phyloP scores from a whole-genome alignment of 345 rosid genomes.

The Moricandia arvensis region DNA sequence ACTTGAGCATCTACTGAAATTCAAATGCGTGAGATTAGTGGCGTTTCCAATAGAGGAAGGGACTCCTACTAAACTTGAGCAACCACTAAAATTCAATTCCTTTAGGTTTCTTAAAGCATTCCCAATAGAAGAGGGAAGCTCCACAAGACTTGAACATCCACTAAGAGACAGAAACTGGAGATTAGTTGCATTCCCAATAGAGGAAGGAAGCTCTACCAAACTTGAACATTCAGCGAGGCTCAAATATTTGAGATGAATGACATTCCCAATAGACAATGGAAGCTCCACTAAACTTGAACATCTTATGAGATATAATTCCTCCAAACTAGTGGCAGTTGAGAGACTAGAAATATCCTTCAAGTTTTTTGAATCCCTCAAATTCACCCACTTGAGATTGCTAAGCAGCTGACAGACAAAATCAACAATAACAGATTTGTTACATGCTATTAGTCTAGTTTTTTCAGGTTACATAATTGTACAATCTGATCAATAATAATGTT shows the following conservation, averaged over 20 bases:
- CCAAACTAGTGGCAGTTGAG: neutral
- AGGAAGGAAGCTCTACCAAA: neutral
- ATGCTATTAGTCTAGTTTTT: neutral
- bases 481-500: neutral
- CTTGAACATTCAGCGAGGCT: neutral
- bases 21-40: neutral
- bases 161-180: neutral
- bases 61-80: neutral
- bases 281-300: neutral
- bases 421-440: neutral
- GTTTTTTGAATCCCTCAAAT: neutral
- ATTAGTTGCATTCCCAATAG: neutral
- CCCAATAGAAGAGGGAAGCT: neutral
- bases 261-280: too few species aligned
- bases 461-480: neutral
- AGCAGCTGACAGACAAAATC: neutral
- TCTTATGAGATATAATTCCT: neutral
- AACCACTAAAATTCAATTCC: neutral
- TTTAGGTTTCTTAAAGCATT: neutral
- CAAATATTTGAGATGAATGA: neutral
- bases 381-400: neutral
- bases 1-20: neutral
- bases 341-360: neutral
- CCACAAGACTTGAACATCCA: neutral
- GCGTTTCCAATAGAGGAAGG: neutral